Base-by-base conservation (phyloP, 495 filamentous ascomycete genomes). In the Poronia punctata region DNA sequence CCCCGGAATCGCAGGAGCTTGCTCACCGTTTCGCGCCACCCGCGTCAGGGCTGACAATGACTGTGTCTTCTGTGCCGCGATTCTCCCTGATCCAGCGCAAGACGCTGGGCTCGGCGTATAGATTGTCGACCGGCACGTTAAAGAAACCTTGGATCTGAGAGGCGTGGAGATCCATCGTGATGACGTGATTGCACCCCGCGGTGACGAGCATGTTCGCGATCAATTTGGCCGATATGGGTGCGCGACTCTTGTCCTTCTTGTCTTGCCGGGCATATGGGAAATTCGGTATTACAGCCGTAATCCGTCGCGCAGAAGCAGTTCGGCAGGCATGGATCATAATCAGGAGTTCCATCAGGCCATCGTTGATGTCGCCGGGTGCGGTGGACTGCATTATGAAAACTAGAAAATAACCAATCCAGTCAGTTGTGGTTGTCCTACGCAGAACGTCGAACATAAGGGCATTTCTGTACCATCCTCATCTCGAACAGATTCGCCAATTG, bases 241-340 rank as follows among this genome's bases (percentile, higher is more conserved):
- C 92, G 41, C 92, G 78, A 31, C 50, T 56, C 71, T 95, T 94
- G 66, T 97, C 92, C 65, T 98, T 98, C 72, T 98, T 98, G 70
- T 98, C 92, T 66, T 98, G 92, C 19, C 92, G 86, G n/a, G 90
- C 90, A 55, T 98, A 95, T 19, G 89, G 90, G 11, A 95, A 98
- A 67, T 98, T 96, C 45, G 92, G 92, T 35, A 95, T 86, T 40
- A 88, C 79, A 46, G 84, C 84, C 15, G 88, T 96, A 65, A 98
- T 95, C 45, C 87, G 81, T 45, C 88, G 78, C 4, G 89, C 88
- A n/a, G 82, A 88, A 2, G 92, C 93, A 16, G 92, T 96, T 52
- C 94, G 90, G 75, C 92, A 98, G 37, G 92, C 92, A 59, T 95
- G 94, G 70, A 97, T 95, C 80, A 97, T 95, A 64, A 97, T 97